These are phyloP conservation scores for Cicer judaicum DNA, from an alignment of 306 rosid genomes.

Conservation along the genomic window DNA sequence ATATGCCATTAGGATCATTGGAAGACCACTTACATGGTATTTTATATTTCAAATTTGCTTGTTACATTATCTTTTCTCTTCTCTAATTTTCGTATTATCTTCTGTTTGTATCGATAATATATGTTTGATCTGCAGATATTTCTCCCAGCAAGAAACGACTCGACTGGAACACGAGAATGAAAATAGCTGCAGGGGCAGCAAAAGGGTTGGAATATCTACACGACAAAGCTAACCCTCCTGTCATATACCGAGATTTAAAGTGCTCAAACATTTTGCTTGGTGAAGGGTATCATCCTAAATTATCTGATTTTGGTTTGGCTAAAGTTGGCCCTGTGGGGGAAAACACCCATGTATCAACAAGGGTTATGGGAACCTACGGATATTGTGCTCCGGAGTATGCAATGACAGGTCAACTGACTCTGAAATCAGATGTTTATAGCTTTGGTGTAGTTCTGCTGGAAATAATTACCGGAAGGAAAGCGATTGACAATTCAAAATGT, in stretches of 20 bases:
- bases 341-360: conserved; percentile 89
- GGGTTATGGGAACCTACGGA: conserved; percentile 96
- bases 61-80: neutral
- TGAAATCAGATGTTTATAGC: conserved; percentile 95
- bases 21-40: conserved; percentile 93
- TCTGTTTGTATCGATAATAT: conserved; percentile 28
- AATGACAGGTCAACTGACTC: conserved; percentile 87
- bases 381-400: conserved; percentile 97
- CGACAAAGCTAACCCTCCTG: conserved; percentile 95
- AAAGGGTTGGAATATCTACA: conserved; percentile 89
- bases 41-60: conserved; percentile 27
- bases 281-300: conserved; percentile 82
- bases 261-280: conserved; percentile 93
- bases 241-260: conserved; percentile 89
- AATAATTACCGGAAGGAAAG: conserved; percentile 91
- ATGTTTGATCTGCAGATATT: conserved; percentile 63
- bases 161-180: conserved; percentile 93
- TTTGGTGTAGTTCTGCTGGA: conserved; percentile 95
- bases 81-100: conserved; percentile 24
- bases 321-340: conserved; percentile 97
- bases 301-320: conserved; percentile 95
- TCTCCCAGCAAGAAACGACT: conserved; percentile 72
- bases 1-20: conserved; percentile 89
- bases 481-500: conserved; percentile 77
- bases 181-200: conserved; percentile 92